Conservation (phyloP, 1,284 basidiomycete species). For the Cryptococcus sp. region DNA sequence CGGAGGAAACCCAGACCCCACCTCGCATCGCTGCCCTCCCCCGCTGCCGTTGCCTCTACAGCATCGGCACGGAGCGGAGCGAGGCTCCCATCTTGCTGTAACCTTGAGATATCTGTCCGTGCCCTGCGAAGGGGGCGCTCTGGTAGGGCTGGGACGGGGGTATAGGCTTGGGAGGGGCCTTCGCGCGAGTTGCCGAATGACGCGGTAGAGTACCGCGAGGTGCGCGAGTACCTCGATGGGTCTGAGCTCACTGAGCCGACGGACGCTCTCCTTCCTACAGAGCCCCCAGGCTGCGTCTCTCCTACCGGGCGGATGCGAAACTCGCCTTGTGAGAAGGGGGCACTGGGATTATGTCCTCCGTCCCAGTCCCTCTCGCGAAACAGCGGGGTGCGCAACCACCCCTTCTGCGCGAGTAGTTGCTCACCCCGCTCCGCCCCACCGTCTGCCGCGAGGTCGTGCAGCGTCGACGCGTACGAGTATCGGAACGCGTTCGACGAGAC, state of each 20-base stretch:
- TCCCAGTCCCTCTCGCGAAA: constrained; percentile 2
- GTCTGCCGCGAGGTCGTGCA: constrained; percentile 30
- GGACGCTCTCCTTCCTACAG: neutral
- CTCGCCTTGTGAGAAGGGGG: constrained; percentile 6
- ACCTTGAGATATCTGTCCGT: constrained; percentile 1
- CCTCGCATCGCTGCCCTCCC: no score
- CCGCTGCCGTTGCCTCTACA: neutral
- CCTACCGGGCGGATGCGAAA: neutral
- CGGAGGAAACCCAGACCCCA: neutral
- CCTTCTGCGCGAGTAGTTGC: constrained; percentile 24
- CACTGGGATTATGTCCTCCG: constrained; percentile 8
- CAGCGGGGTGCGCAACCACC: constrained; percentile 22
- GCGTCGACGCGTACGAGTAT: constrained; percentile 28
- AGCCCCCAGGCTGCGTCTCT: neutral
- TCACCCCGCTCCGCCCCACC: constrained; percentile 16
- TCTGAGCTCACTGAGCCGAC: no score
- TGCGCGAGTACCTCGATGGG: no score
- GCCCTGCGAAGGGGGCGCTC: constrained; percentile 2
- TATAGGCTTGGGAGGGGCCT: no score
- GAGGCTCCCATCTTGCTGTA: neutral
- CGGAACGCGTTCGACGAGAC: constrained; percentile 13
- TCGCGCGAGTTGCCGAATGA: no score
- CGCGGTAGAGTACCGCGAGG: no score
- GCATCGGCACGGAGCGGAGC: neutral
- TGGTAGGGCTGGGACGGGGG: no score